Evolutionary conservation across 352 stramenopile species (phyloP).

Genomic region (Pythium monospermum): DNA sequence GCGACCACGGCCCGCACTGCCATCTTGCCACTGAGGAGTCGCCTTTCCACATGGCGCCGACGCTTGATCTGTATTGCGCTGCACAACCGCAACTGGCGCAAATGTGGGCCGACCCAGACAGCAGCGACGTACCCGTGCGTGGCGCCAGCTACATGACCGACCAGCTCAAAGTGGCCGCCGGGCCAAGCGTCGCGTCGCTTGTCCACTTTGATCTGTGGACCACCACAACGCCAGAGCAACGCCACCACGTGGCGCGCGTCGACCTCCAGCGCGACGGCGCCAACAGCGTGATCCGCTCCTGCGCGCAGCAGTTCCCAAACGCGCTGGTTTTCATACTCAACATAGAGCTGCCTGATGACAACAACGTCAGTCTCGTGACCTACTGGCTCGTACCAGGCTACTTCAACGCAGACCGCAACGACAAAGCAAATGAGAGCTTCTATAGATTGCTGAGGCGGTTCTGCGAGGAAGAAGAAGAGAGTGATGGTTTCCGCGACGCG

Average conservation of each 20-base stretch:
- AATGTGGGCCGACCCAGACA: constrained; percentile 61
- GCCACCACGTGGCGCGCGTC: constrained; percentile 51
- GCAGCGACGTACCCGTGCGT: constrained; percentile 44
- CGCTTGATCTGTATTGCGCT: background rate
- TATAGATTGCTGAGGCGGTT: constrained; percentile 55
- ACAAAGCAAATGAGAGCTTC: constrained; percentile 30
- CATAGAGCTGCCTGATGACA: constrained; percentile 67
- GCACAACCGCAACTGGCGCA: constrained; percentile 33
- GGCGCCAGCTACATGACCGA: constrained; percentile 53
- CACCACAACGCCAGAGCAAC: constrained; percentile 30
- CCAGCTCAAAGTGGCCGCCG: constrained; percentile 35
- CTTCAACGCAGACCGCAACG: background rate
- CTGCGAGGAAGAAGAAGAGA: constrained; percentile 33
- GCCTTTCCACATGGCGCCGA: constrained; percentile 7
- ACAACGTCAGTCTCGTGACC: constrained; percentile 66
- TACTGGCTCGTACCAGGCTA: constrained; percentile 64
- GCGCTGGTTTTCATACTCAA: constrained; percentile 86
- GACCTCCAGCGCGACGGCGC: constrained; percentile 32
- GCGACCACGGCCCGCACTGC: constrained; percentile 5
- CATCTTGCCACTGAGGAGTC: no score
- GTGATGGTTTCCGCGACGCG: constrained; percentile 54
- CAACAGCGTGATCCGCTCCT: constrained; percentile 49
- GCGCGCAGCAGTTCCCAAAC: constrained; percentile 34
- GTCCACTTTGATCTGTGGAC: constrained; percentile 68
- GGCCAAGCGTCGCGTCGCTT: constrained; percentile 29